Percentiles rank a stretch among this genome's conserved stretches.
Conservation (phyloP, 1,284 basidiomycete genomes). For the Stereum hirsutum region DNA sequence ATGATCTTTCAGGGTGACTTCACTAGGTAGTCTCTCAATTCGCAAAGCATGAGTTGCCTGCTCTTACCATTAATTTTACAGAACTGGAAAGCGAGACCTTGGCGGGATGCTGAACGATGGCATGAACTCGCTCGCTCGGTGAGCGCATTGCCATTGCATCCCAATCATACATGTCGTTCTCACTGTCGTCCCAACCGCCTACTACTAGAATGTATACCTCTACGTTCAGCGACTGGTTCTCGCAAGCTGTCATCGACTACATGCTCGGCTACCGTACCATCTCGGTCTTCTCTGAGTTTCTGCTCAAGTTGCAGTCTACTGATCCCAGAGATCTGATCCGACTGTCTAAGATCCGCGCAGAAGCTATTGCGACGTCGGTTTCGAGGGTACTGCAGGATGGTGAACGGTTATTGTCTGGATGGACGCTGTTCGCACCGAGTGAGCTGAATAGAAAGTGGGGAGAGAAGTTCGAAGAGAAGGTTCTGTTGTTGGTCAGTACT, state of each 20-base stretch:
- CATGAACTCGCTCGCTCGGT: conserved; percentile 82
- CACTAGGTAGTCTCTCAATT: conserved; percentile 47
- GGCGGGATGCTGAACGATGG: conserved; percentile 89
- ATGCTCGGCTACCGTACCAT: conserved; percentile 81
- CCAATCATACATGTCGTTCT: neutral
- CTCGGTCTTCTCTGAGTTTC: conserved; percentile 86
- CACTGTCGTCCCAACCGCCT: neutral
- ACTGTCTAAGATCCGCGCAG: conserved; percentile 79
- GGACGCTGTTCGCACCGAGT: conserved; percentile 87
- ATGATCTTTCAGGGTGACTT: conserved; percentile 70
- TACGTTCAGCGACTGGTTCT: conserved; percentile 92
- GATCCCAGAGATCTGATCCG: conserved; percentile 87
- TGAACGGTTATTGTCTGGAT: conserved; percentile 76
- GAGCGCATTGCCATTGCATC: neutral
- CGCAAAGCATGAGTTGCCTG: neutral
- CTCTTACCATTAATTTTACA: conserved; percentile 16
- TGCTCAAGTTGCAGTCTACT: conserved; percentile 76
- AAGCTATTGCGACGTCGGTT: conserved; percentile 84
- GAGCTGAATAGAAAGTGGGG: conserved; percentile 65
- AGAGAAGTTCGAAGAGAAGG: conserved; percentile 87
- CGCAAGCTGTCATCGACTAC: conserved; percentile 90
- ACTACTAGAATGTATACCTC: conserved; percentile 66
- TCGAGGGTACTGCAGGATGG: conserved; percentile 75
- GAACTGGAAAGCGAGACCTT: conserved; percentile 90
- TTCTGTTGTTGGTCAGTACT: conserved; percentile 70